Percentiles rank a stretch among this genome's conserved stretches.
Conservation (phyloP, 768 basidiomycete species). For the Melanogaster broomeanus region DNA sequence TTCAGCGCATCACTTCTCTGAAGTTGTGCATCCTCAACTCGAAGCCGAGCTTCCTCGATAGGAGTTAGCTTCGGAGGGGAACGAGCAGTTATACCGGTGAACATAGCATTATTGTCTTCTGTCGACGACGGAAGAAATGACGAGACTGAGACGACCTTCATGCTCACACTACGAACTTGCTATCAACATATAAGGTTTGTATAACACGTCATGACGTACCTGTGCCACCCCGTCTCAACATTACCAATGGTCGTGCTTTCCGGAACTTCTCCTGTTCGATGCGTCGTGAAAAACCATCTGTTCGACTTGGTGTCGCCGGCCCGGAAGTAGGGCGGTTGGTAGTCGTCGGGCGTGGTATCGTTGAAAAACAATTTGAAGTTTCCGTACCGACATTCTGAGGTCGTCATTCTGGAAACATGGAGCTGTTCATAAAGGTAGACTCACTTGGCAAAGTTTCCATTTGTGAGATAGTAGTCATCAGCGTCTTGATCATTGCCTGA, state of each 20-base stretch:
- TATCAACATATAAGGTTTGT: background rate
- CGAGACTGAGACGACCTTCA: conserved; percentile 73
- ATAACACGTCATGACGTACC: conserved; percentile 39
- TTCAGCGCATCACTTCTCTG: conserved; percentile 63
- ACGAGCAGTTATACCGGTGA: conserved; percentile 45
- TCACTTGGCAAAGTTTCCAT: conserved; percentile 80
- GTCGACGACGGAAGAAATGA: conserved; percentile 66
- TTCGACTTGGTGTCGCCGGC: conserved; percentile 71
- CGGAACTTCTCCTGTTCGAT: conserved; percentile 68
- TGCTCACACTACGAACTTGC: conserved; percentile 52
- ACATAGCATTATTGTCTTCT: conserved; percentile 58
- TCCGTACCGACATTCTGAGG: conserved; percentile 75
- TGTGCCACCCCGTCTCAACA: conserved; percentile 72
- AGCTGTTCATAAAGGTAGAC: conserved; percentile 22
- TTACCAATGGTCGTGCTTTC: conserved; percentile 71
- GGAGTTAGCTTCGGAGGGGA: conserved; percentile 50
- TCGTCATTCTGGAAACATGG: background rate
- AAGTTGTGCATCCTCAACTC: conserved; percentile 55
- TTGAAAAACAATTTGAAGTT: conserved; percentile 89
- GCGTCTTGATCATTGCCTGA: conserved; percentile 73
- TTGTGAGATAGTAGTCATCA: conserved; percentile 76
- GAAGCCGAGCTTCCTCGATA: conserved; percentile 54
- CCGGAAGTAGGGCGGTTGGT: conserved; percentile 82
- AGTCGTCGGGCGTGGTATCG: conserved; percentile 74
- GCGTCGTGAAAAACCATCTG: conserved; percentile 82